Evolutionary conservation across 2,329 filamentous ascomycete species (phyloP), one percentile per base, ranked within the genome.

Genomic region (Pseudovirgaria hyperparasitica): DNA sequence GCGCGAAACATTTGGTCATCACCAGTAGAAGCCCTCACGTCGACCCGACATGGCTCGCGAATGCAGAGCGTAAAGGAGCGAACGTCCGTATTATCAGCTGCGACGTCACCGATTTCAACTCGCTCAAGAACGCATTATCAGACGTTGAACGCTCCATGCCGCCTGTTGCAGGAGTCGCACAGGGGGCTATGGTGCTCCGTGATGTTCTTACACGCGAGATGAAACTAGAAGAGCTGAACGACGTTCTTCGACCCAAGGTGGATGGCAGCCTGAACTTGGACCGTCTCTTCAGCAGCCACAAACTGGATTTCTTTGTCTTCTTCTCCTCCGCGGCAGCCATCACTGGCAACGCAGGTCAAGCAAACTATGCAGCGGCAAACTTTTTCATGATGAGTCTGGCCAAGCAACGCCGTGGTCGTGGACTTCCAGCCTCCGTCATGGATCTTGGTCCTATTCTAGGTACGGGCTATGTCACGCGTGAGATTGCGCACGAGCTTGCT

Each of bases 331-430:
- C 38, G 1, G 22, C 38, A 3, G 16, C 16, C 5, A 19, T 42
- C 1, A 10, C 24, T 1, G 40, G 41, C 3, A 39, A 38, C 11
- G 5, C 9, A 0, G 41, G 43, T 2, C 44, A 48, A 22, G 17
- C 35, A 5, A 33, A 26, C 9, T 49, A 49, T 27, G 23, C 24
- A 4, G 38, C 38, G 1, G 41, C 42, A 0, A 48, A 47, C 23
- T 33, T 35, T 3, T 69, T 52, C 43, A 56, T 67, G 50, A 37
- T 35, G 6, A 36, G 36, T 1, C 37, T 69, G 0, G 55, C 50
- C 1, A 24, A 34, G 1, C 43, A 58, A n/a, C 41, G 64, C 4
- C 32, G 54, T 0, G 36, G 34, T 2, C 47, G 54, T 4, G 60
- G 60, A 0, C 32, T 60, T 0, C 43, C 51, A 4, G 62, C 35